Percentiles rank a stretch among this genome's conserved stretches.
Evolutionary conservation across 2,329 filamentous ascomycete genomes (phyloP).

Genomic region (Apiospora malaysiana): DNA sequence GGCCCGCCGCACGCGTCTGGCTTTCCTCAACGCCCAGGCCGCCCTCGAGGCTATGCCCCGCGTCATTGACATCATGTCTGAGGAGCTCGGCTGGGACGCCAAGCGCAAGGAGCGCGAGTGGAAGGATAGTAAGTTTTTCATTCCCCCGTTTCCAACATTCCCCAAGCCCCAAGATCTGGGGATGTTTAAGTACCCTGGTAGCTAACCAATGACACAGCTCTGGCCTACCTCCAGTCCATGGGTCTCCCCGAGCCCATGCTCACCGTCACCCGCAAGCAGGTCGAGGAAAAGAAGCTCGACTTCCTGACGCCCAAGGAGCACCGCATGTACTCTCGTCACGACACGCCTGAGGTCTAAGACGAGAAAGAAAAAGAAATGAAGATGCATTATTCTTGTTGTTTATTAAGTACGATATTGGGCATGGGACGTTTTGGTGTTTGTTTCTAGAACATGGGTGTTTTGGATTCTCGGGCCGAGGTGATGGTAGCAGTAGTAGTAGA

Average conservation of each 20-base stretch:
- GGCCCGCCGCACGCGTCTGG: conserved; percentile 81
- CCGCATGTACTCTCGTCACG: conserved; percentile 66
- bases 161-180: neutral
- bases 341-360: conserved; percentile 53
- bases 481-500: neutral
- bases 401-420: neutral
- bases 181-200: neutral
- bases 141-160: neutral
- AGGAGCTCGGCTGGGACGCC: conserved; percentile 80
- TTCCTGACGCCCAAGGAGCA: conserved; percentile 63
- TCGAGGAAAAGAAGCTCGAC: conserved; percentile 65
- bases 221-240: conserved; percentile 68
- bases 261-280: conserved; percentile 61
- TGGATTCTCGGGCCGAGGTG: conserved; percentile 1
- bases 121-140: conserved; percentile 66
- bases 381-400: neutral
- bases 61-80: conserved; percentile 88
- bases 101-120: conserved; percentile 80
- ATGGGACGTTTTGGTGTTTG: conserved; percentile 15
- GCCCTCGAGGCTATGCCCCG: conserved; percentile 83
- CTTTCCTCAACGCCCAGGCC: conserved; percentile 91
- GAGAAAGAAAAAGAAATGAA: neutral
- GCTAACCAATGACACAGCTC: conserved; percentile 47
- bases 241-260: conserved; percentile 67
- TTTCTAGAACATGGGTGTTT: neutral